Conservation (phyloP, 768 basidiomycete species). For the Chalciporus pseudorubinellus region DNA sequence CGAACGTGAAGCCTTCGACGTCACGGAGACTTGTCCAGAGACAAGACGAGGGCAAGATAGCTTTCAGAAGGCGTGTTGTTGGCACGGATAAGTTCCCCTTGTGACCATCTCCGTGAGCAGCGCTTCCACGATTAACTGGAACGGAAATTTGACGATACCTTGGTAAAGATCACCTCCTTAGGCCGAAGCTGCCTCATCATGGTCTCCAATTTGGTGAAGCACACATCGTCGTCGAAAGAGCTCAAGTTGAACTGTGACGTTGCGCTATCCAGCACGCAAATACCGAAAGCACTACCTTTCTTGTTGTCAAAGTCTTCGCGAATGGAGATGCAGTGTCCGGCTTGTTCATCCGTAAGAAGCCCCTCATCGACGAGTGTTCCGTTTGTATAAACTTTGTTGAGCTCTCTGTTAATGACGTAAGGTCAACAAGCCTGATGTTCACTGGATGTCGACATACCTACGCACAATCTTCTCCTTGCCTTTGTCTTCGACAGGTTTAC, state of each 20-base stretch:
- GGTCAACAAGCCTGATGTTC: not conserved
- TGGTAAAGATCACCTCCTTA: constrained; percentile 87
- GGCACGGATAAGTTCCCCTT: constrained; percentile 85
- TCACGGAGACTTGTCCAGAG: constrained; percentile 86
- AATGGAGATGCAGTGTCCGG: constrained; percentile 91
- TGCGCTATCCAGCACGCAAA: constrained; percentile 90
- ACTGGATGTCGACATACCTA: constrained; percentile 42
- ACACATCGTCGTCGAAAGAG: constrained; percentile 88
- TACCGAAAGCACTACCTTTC: constrained; percentile 66
- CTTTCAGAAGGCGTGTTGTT: constrained; percentile 80
- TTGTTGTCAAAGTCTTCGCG: constrained; percentile 48
- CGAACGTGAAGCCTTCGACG: constrained; percentile 79
- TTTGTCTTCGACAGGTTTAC: constrained; percentile 46
- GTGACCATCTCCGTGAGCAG: not conserved
- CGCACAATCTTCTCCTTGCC: constrained; percentile 85
- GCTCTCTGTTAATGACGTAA: constrained; percentile 60
- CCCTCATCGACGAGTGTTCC: constrained; percentile 93
- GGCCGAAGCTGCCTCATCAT: constrained; percentile 86
- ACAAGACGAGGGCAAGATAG: constrained; percentile 74
- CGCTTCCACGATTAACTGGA: not conserved
- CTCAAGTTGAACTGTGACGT: constrained; percentile 95
- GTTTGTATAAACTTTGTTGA: constrained; percentile 95
- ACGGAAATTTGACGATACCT: constrained; percentile 46
- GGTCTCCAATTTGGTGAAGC: constrained; percentile 90
- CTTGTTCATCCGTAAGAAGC: constrained; percentile 88